phyloP scores from a whole-genome alignment of 768 basidiomycete species.

The Kondoa malvinella region DNA sequence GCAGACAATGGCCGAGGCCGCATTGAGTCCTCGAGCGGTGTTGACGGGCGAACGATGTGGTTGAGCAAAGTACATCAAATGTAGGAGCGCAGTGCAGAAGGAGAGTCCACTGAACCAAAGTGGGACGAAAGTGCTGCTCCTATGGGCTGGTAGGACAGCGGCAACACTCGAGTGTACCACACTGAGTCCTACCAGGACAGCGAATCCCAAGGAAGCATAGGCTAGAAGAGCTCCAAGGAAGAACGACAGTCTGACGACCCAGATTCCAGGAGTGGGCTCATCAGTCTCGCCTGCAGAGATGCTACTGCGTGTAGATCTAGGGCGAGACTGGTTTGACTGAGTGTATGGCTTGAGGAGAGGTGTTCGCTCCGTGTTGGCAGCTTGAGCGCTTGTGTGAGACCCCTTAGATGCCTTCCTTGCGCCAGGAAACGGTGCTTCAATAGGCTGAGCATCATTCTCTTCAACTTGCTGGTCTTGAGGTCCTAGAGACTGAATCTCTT shows the following conservation, averaged over 20 bases:
- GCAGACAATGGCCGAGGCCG: neutral
- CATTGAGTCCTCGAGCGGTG: neutral
- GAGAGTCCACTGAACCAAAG: neutral
- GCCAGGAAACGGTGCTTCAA: neutral
- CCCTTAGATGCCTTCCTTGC: neutral
- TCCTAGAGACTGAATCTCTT: neutral
- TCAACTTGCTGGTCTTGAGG: neutral
- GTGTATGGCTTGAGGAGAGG: neutral
- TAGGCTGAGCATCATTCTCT: neutral
- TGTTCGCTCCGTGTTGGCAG: neutral
- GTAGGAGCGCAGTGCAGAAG: neutral
- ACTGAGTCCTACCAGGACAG: neutral
- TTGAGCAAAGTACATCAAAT: neutral
- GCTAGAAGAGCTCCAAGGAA: neutral
- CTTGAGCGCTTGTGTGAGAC: neutral
- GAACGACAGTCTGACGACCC: constrained; percentile 4
- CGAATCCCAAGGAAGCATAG: neutral
- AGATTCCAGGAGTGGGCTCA: neutral
- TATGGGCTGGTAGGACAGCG: neutral
- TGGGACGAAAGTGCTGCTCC: constrained; percentile 1
- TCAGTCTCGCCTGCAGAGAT: neutral
- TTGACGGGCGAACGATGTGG: neutral
- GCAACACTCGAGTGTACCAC: constrained; percentile 1
- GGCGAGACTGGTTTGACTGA: neutral
- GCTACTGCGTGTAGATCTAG: neutral